Conservation (phyloP, 2,329 filamentous ascomycete species). For the Ceratocystis cubensis region DNA sequence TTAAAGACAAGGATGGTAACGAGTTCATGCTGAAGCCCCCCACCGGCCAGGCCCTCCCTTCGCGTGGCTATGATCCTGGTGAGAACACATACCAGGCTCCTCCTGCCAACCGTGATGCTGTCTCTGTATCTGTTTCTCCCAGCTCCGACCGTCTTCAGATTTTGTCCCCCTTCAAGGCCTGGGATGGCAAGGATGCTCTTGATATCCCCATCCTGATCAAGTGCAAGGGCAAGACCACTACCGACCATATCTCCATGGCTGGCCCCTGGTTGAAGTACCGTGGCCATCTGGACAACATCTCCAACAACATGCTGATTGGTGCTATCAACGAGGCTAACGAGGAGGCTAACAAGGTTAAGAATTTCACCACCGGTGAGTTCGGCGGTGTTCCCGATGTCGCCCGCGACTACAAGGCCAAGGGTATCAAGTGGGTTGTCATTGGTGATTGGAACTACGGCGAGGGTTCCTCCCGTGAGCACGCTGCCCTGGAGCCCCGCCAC, state of each 20-base stretch:
- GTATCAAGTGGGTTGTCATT: constrained; percentile 90
- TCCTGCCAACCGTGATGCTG: constrained; percentile 59
- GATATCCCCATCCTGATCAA: constrained; percentile 92
- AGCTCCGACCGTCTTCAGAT: constrained; percentile 89
- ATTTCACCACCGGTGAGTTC: constrained; percentile 70
- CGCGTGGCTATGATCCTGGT: constrained; percentile 75
- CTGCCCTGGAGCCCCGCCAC: constrained; percentile 92
- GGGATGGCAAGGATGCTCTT: constrained; percentile 82
- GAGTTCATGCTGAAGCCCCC: constrained; percentile 81
- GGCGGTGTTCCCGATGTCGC: constrained; percentile 86
- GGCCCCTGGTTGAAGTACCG: constrained; percentile 98
- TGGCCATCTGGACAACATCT: constrained; percentile 98
- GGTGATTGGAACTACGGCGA: constrained; percentile 99
- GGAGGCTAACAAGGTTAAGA: constrained; percentile 95
- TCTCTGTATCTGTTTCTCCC: constrained; percentile 74
- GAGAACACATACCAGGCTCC: constrained; percentile 93
- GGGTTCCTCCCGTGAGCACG: constrained; percentile 94
- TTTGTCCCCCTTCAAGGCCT: constrained; percentile 69
- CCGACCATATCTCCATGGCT: constrained; percentile 94
- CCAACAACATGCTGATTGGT: constrained; percentile 98
- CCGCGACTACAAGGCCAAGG: constrained; percentile 96
- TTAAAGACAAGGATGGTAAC: constrained; percentile 93
- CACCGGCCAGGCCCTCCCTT: constrained; percentile 67
- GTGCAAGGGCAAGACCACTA: constrained; percentile 89
- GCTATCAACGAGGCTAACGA: constrained; percentile 92